Evolutionary conservation across 805 yeast genomes (phyloP), one percentile per base, ranked within the genome.

Genomic region (Zygosaccharomyces kombuchaensis): DNA sequence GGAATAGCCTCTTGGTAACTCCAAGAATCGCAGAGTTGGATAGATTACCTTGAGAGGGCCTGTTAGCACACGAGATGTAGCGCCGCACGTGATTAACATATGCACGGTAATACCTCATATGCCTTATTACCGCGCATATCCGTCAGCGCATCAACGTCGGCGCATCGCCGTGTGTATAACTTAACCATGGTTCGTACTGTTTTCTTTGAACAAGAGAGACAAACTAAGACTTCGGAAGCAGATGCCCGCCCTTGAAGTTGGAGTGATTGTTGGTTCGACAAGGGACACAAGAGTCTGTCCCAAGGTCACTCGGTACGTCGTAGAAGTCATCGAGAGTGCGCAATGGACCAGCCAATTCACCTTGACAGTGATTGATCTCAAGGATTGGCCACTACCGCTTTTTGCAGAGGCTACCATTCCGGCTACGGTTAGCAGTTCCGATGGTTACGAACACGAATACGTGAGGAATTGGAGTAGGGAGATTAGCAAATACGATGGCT

Each of bases 371-470:
- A 59, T 74, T 23, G 70, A 66, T 46, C 48, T 67, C 21, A 46
- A 41, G 10, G 55, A 59, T 17, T 59, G 56, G 55, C 46, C 54
- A 9, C 53, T 68, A 17, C 70, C 71, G 2, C 21, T 58, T 43
- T 60, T 53, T 40, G 63, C 58, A 50, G 72, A 68, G 44, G 17
- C 51, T 16, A 56, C 62, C 17, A 37, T 64, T 6, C 69, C 70
- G 6, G 53, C 55, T 8, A 25, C 26, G 34, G 45, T 58, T 23
- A 56, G 53, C 14, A 36, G 47, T 32, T 36, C 47, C 8, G 44
- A 49, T 1, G 52, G 56, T 6, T 66, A 65, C 51, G 47, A 48
- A 12, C 53, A 52, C 36, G 58, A 55, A 32, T 54, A 52, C 34
- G 55, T 69, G 4, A 46, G 50, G 29, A 41, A 35, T 6, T 68